phyloP scores from a whole-genome alignment of 208 protist species.

The Lotmaria passim region DNA sequence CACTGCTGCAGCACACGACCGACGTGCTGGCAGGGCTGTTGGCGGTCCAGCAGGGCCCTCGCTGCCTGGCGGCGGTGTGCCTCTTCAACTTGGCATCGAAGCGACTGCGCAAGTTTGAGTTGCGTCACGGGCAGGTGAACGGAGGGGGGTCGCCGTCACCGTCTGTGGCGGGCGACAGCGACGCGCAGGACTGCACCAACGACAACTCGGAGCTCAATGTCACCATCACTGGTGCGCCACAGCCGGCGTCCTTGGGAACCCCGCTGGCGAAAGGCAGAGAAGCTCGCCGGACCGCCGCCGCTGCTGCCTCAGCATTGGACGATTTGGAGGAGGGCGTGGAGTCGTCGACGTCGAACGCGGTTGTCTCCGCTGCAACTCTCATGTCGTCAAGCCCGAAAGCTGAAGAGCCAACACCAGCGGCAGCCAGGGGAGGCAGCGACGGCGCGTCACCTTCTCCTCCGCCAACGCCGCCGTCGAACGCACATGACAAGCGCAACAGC shows the following conservation, averaged over 20 bases:
- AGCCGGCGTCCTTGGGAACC: not conserved
- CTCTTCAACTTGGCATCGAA: constrained; percentile 51
- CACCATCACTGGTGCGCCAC: constrained; percentile 43
- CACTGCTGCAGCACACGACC: constrained; percentile 50
- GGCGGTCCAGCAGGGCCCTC: constrained; percentile 44
- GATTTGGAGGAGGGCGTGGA: constrained; percentile 28
- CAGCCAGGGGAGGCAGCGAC: not conserved
- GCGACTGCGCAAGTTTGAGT: constrained; percentile 47
- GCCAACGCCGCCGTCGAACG: not conserved
- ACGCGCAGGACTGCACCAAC: constrained; percentile 1
- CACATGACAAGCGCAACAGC: no score
- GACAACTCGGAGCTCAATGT: constrained; percentile 43
- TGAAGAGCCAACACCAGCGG: not conserved
- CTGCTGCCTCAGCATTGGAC: constrained; percentile 14
- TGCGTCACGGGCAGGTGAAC: not conserved
- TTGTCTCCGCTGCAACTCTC: not conserved
- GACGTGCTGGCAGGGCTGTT: constrained; percentile 53
- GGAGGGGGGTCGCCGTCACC: not conserved
- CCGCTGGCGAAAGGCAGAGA: not conserved
- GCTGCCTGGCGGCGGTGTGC: constrained; percentile 46
- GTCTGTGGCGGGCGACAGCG: not conserved
- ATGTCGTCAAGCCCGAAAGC: not conserved
- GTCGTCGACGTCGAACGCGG: not conserved
- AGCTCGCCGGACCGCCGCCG: not conserved
- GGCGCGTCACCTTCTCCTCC: not conserved